A percentile compares a stretch with the other conserved stretches of the same genome.
Evolutionary conservation across 805 yeast genomes (phyloP).

Genomic region (Kurtzmaniella cleridarum): DNA sequence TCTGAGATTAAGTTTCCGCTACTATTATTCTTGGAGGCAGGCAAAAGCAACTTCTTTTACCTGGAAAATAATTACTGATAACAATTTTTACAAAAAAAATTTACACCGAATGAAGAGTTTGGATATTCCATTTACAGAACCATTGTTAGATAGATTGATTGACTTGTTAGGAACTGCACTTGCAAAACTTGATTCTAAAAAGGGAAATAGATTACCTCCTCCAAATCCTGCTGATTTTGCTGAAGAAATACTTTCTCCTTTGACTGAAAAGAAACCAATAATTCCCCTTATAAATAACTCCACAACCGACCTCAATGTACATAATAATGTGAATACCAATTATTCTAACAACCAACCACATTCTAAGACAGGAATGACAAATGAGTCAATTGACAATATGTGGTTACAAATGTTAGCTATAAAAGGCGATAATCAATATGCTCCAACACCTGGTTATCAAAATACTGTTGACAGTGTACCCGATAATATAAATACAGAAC

Average conservation of each 20-base stretch:
- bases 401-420: slow-evolving; percentile 13
- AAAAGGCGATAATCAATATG: slow-evolving; percentile 3
- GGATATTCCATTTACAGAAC: slow-evolving; percentile 7
- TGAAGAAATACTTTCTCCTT: background rate
- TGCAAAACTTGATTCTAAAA: slow-evolving; percentile 5
- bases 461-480: too few relatives aligned
- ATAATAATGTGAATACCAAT: too few relatives aligned
- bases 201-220: background rate
- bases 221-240: slow-evolving; percentile 2
- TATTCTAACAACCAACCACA: too few relatives aligned
- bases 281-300: too few relatives aligned
- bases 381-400: slow-evolving; percentile 12
- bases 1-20: slow-evolving; percentile 15
- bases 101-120: background rate
- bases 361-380: slow-evolving; percentile 7
- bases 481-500: too few relatives aligned
- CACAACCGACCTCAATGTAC: too few relatives aligned
- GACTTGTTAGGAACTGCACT: slow-evolving; percentile 18
- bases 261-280: background rate
- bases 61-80: background rate
- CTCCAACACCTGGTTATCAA: background rate
- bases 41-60: slow-evolving; percentile 10
- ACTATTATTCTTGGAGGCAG: slow-evolving; percentile 26
- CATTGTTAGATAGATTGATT: slow-evolving; percentile 17
- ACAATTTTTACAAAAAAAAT: background rate